Percentiles rank a stretch among this genome's conserved stretches.
phyloP scores from a whole-genome alignment of 129 eudicot genomes.

The Glebionis coronaria region DNA sequence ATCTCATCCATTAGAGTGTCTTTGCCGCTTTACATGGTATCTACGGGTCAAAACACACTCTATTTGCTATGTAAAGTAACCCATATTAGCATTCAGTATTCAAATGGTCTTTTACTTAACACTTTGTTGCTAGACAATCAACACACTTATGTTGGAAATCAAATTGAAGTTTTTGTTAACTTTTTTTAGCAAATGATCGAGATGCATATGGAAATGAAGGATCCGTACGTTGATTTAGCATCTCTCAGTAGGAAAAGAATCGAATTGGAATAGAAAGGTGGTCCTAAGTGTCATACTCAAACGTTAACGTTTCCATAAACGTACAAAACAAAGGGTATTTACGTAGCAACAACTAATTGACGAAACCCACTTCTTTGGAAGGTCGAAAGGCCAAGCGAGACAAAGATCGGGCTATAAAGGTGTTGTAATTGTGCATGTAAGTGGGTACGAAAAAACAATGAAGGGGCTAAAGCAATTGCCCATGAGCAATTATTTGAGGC shows the following conservation, averaged over 20 bases:
- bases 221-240: background rate
- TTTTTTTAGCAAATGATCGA: background rate
- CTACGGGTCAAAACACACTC: too few relatives aligned
- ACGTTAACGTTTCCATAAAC: slow-evolving; percentile 20
- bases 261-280: slow-evolving; percentile 8
- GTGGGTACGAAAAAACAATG: slow-evolving; percentile 27
- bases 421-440: slow-evolving; percentile 10
- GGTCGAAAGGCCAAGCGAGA: slow-evolving; percentile 29
- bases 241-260: background rate
- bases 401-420: slow-evolving; percentile 30
- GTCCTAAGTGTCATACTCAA: slow-evolving; percentile 23
- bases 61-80: too few relatives aligned
- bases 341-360: slow-evolving; percentile 19
- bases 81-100: too few relatives aligned
- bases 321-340: slow-evolving; percentile 21
- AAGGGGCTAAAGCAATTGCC: slow-evolving; percentile 28
- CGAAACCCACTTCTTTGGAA: slow-evolving; percentile 38
- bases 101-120: background rate
- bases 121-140: background rate
- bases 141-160: background rate
- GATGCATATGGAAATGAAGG: slow-evolving; percentile 3
- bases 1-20: too few relatives aligned
- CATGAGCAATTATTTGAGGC: slow-evolving; percentile 40
- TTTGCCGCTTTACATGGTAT: too few relatives aligned
- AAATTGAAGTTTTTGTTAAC: background rate